Conservation (phyloP, 1,139 yeast species). For the Kodamaea anthophila region DNA sequence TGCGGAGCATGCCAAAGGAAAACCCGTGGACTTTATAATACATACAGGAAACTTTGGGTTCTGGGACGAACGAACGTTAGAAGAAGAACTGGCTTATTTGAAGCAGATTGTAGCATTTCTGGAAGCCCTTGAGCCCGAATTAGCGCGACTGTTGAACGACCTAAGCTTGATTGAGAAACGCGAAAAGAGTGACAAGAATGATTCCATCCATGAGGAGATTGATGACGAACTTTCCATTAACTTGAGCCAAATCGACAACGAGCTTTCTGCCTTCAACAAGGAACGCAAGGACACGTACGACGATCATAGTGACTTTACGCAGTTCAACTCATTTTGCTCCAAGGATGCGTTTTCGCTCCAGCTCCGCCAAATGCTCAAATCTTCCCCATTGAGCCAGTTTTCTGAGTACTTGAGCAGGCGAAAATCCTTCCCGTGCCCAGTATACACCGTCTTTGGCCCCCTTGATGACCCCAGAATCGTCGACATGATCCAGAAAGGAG, state of each 20-base stretch:
- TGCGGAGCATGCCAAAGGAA: conserved; percentile 10
- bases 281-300: not conserved
- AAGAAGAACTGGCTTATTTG: conserved; percentile 43
- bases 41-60: conserved; percentile 83
- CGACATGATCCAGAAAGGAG: conserved; percentile 52
- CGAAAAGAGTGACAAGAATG: not conserved
- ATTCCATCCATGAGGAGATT: not conserved
- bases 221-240: not conserved
- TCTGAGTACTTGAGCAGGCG: conserved; percentile 46
- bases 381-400: conserved; percentile 45
- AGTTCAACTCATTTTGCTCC: too few species aligned
- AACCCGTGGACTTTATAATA: conserved; percentile 34
- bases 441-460: conserved; percentile 71
- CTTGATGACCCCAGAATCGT: conserved; percentile 67
- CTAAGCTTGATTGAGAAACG: conserved; percentile 29
- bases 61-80: conserved; percentile 55
- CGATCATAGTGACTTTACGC: conserved; percentile 1
- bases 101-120: conserved; percentile 68
- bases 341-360: not conserved
- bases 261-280: not conserved
- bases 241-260: not conserved
- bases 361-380: conserved; percentile 3
- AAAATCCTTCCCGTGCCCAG: conserved; percentile 49
- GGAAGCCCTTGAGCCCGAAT: conserved; percentile 46
- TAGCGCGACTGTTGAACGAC: conserved; percentile 42